Percentiles rank a stretch among this genome's conserved stretches.
Evolutionary conservation across 2,329 filamentous ascomycete genomes (phyloP).

Genomic region (Scortechinia acanthostroma): DNA sequence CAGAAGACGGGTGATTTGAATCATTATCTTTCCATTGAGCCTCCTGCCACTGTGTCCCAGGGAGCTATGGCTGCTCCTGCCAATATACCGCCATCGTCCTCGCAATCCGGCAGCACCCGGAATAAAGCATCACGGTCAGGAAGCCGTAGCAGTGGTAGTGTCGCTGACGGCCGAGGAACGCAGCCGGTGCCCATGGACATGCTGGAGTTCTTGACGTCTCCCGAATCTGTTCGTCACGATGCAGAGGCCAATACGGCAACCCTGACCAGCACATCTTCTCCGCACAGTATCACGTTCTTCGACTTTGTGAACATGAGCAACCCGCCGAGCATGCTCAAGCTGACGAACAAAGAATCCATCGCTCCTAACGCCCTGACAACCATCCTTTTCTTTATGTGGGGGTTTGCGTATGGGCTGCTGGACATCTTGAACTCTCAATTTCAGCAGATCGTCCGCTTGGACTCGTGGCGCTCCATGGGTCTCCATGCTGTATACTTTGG

Average conservation of each 20-base stretch:
- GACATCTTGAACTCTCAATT: conserved; percentile 31
- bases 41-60: not conserved
- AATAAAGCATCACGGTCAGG: not conserved
- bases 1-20: conserved; percentile 13
- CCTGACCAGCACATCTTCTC: conserved; percentile 16
- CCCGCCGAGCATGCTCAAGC: conserved; percentile 52
- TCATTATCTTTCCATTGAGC: not conserved
- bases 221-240: conserved; percentile 25
- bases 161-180: conserved; percentile 10
- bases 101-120: not conserved
- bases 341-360: conserved; percentile 61
- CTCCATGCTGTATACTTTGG: conserved; percentile 53
- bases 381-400: conserved; percentile 59
- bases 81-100: not conserved
- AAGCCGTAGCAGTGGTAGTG: not conserved
- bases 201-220: conserved; percentile 13
- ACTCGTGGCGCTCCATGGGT: conserved; percentile 19
- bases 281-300: conserved; percentile 39
- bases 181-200: not conserved
- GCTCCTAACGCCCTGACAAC: conserved; percentile 62
- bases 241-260: conserved; percentile 24
- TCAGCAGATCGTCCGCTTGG: not conserved
- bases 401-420: conserved; percentile 47
- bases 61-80: not conserved
- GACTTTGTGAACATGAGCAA: conserved; percentile 53